These are phyloP conservation scores for Corymbia calophylla DNA, from an alignment of 441 rosid species.

Conservation along the genomic window DNA sequence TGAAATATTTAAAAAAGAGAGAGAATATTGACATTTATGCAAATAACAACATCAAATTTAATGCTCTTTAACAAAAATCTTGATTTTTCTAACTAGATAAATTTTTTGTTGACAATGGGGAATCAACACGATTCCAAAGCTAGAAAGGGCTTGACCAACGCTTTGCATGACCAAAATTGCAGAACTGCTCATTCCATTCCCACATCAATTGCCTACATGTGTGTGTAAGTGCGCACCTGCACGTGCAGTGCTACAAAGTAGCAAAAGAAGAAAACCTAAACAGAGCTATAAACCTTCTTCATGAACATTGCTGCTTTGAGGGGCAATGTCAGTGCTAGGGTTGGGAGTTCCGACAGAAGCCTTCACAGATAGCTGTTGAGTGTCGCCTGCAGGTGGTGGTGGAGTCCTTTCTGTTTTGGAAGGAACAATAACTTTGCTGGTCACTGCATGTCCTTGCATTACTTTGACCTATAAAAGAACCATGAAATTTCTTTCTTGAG, in stretches of 20 bases:
- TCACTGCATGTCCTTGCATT: constrained; percentile 24
- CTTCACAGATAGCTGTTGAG: constrained; percentile 13
- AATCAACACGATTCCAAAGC: neutral
- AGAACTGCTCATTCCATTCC: neutral
- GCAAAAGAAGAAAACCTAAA: neutral
- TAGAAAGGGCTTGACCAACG: neutral
- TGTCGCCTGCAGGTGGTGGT: constrained; percentile 20
- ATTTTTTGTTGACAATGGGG: neutral
- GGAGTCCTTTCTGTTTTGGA: constrained; percentile 17
- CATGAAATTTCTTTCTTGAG: neutral
- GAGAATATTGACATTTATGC: neutral
- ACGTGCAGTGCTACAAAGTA: neutral
- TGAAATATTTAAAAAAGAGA: neutral
- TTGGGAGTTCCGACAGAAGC: constrained; percentile 20
- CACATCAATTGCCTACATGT: neutral
- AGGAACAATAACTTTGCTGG: constrained; percentile 32
- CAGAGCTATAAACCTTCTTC: constrained; percentile 37
- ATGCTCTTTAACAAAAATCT: neutral
- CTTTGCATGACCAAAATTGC: neutral
- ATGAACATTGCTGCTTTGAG: constrained; percentile 19
- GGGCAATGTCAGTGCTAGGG: constrained; percentile 14
- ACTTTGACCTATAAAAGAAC: constrained; percentile 42
- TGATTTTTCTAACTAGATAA: neutral
- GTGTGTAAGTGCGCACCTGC: neutral
- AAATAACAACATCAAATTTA: neutral